These are phyloP conservation scores for Primulina huaijiensis DNA, from an alignment of 257 asterid species.

Conservation along the genomic window DNA sequence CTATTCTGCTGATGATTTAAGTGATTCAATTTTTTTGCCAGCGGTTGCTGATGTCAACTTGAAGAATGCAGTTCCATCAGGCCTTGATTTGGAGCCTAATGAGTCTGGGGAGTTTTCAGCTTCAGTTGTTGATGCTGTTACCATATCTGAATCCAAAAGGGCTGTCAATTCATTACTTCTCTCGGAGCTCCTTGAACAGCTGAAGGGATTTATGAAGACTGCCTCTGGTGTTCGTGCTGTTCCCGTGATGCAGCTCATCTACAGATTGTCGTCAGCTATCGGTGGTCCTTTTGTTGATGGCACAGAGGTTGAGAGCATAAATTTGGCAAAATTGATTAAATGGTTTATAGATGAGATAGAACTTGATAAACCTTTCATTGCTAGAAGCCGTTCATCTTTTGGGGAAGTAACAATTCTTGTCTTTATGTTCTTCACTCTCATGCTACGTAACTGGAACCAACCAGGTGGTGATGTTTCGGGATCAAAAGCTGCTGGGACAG, in stretches of 20 bases:
- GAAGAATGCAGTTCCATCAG: constrained; percentile 58
- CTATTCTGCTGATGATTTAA: constrained; percentile 65
- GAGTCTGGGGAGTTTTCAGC: constrained; percentile 78
- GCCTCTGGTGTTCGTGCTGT: constrained; percentile 85
- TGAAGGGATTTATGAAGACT: constrained; percentile 91
- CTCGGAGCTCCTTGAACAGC: constrained; percentile 91
- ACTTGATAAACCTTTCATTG: constrained; percentile 54
- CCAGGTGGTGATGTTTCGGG: constrained; percentile 72
- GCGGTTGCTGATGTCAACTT: constrained; percentile 57
- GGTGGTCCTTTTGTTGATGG: constrained; percentile 91
- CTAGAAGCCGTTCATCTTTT: constrained; percentile 70
- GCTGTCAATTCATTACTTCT: constrained; percentile 90
- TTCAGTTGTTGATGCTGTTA: constrained; percentile 74
- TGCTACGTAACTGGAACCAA: constrained; percentile 99
- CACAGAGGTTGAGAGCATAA: constrained; percentile 62
- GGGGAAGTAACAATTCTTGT: constrained; percentile 85
- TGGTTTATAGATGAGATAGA: constrained; percentile 93
- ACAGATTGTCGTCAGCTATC: constrained; percentile 85
- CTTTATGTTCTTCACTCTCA: constrained; percentile 92
- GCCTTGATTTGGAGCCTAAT: constrained; percentile 73
- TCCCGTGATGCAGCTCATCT: constrained; percentile 94
- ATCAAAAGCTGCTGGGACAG: constrained; percentile 54
- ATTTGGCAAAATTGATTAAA: constrained; percentile 79
- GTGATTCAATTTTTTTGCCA: constrained; percentile 58
- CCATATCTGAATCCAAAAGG: constrained; percentile 94